Evolutionary conservation across 2,329 filamentous ascomycete genomes (phyloP).

Genomic region (Trichoderma sp.): DNA sequence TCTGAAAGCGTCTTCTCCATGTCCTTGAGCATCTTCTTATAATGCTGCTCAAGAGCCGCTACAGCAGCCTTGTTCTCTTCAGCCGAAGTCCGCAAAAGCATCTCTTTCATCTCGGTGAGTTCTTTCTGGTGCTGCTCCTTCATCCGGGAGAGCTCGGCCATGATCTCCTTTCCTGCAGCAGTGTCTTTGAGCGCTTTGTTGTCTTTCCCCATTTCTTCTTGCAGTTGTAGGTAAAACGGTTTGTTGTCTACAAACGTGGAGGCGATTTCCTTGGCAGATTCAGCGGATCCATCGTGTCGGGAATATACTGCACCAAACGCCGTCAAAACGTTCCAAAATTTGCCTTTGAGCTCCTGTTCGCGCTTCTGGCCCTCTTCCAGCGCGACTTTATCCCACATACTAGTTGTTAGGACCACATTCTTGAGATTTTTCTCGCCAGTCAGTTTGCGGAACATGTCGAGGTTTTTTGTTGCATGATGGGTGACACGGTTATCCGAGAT

Average conservation of each 20-base stretch:
- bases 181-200: constrained; percentile 24
- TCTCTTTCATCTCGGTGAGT: constrained; percentile 20
- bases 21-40: constrained; percentile 2
- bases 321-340: constrained; percentile 25
- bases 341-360: constrained; percentile 12
- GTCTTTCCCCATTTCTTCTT: constrained; percentile 25
- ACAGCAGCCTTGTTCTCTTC: constrained; percentile 12
- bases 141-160: constrained; percentile 12
- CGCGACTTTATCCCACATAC: constrained; percentile 36
- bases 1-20: constrained; percentile 7
- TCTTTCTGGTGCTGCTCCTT: constrained; percentile 17
- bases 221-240: constrained; percentile 6
- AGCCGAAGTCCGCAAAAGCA: constrained; percentile 2
- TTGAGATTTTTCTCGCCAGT: constrained; percentile 39
- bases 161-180: constrained; percentile 17
- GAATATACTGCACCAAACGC: neutral
- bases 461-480: constrained; percentile 39
- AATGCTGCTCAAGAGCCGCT: constrained; percentile 2
- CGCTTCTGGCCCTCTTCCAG: constrained; percentile 14
- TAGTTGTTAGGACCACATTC: constrained; percentile 41
- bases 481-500: constrained; percentile 41
- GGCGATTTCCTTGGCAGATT: neutral
- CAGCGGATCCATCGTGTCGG: neutral
- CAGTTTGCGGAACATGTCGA: constrained; percentile 43
- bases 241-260: constrained; percentile 14